These are phyloP conservation scores for Aleurites moluccanus DNA, from an alignment of 441 rosid genomes.

Conservation along the genomic window DNA sequence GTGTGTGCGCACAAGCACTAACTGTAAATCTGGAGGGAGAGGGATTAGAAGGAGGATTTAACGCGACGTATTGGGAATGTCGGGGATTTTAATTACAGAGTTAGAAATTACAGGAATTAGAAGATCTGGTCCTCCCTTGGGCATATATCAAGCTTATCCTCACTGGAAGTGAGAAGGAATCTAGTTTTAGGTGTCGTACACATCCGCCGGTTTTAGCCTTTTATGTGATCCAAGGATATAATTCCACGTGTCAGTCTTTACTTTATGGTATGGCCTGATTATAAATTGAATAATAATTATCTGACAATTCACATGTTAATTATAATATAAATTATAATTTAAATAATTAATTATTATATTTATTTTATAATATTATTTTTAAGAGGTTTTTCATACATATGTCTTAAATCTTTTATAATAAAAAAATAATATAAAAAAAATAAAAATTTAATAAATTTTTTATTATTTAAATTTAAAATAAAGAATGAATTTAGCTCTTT, in stretches of 20 bases:
- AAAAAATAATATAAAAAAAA: too few relatives aligned
- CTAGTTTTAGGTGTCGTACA: not conserved
- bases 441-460: too few relatives aligned
- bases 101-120: conserved; percentile 10
- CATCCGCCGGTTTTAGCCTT: conserved; percentile 18
- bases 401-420: too few relatives aligned
- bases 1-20: not conserved
- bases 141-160: conserved; percentile 24
- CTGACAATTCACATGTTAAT: too few relatives aligned
- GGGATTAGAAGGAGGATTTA: not conserved
- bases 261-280: not conserved
- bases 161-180: conserved; percentile 18
- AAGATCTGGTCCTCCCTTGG: not conserved
- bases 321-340: too few relatives aligned
- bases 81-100: conserved; percentile 9
- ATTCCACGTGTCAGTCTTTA: conserved; percentile 18
- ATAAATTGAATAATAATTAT: too few relatives aligned
- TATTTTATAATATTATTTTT: too few relatives aligned
- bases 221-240: conserved; percentile 18
- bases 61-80: conserved; percentile 23
- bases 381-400: too few relatives aligned
- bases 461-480: too few relatives aligned
- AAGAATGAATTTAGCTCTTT: too few relatives aligned
- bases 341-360: too few relatives aligned
- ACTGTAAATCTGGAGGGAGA: not conserved